Percentiles rank a stretch among this genome's conserved stretches.
phyloP scores from a whole-genome alignment of 2,329 filamentous ascomycete species.

The Fusarium nematophilum region DNA sequence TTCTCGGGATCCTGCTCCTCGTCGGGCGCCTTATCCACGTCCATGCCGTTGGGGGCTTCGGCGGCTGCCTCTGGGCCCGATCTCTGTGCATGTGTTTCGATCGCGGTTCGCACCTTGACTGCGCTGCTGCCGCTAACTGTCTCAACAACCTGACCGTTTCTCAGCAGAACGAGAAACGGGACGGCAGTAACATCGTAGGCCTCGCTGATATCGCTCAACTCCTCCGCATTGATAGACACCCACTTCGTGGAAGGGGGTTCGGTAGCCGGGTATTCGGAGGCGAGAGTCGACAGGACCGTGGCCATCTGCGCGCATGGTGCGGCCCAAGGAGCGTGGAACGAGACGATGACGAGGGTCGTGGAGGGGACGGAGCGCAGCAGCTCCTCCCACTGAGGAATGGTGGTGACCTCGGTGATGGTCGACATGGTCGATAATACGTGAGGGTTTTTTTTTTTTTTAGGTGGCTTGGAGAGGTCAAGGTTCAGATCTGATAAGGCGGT shows the following conservation, averaged over 20 bases:
- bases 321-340: constrained; percentile 97
- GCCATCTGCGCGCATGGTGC: constrained; percentile 96
- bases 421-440: constrained; percentile 66
- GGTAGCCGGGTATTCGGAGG: constrained; percentile 81
- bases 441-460: background rate
- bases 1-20: constrained; percentile 67
- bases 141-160: constrained; percentile 80
- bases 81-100: constrained; percentile 81
- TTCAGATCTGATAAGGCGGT: constrained; percentile 36
- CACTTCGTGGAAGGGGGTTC: constrained; percentile 78
- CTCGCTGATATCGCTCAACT: constrained; percentile 91
- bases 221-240: constrained; percentile 93
- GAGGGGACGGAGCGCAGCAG: constrained; percentile 74
- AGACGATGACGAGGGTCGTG: constrained; percentile 82
- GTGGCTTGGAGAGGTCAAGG: constrained; percentile 13
- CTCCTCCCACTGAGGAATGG: constrained; percentile 77
- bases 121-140: constrained; percentile 92
- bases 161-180: constrained; percentile 87
- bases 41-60: constrained; percentile 50
- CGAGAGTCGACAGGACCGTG: constrained; percentile 85
- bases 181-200: constrained; percentile 94
- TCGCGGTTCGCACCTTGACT: constrained; percentile 82
- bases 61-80: constrained; percentile 48
- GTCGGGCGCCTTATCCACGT: constrained; percentile 51
- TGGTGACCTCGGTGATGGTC: constrained; percentile 80